Percentiles rank a stretch among this genome's conserved stretches.
These are phyloP conservation scores for Gynostemma pentaphyllum DNA, from an alignment of 306 rosid species.

Conservation along the genomic window DNA sequence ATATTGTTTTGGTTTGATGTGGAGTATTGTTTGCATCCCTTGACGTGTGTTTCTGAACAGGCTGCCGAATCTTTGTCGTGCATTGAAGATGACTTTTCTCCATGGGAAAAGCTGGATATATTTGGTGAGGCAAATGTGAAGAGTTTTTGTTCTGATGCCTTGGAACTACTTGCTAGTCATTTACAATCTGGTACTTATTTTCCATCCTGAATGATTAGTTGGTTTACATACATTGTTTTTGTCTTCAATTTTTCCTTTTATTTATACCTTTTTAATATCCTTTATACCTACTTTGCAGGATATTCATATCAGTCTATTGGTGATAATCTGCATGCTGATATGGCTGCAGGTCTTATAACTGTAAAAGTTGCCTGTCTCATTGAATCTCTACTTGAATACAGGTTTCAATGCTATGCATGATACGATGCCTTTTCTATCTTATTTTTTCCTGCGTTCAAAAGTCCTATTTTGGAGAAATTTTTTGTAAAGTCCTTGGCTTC, in stretches of 20 bases:
- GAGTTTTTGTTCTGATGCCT: constrained; percentile 32
- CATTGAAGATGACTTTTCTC: constrained; percentile 24
- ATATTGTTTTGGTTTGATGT: neutral
- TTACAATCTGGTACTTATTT: constrained; percentile 36
- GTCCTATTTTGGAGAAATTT: too few relatives aligned
- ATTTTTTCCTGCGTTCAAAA: neutral
- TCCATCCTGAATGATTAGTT: constrained; percentile 2
- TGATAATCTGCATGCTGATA: constrained; percentile 20
- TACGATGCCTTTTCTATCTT: neutral
- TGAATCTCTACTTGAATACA: constrained; percentile 62
- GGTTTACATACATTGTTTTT: neutral
- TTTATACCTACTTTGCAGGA: constrained; percentile 15
- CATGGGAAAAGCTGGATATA: constrained; percentile 29
- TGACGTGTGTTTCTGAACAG: constrained; percentile 23
- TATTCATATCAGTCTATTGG: constrained; percentile 42
- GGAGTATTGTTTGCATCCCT: constrained; percentile 10
- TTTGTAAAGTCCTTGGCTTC: too few relatives aligned
- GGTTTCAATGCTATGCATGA: constrained; percentile 25
- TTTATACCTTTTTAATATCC: constrained; percentile 5
- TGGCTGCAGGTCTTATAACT: constrained; percentile 39
- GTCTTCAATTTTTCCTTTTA: constrained; percentile 5
- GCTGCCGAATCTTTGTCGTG: constrained; percentile 51
- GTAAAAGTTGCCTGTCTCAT: constrained; percentile 60
- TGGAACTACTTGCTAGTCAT: constrained; percentile 13
- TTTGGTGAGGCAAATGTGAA: constrained; percentile 40